Evolutionary conservation across 345 rosid species (phyloP).

Genomic region (Lumnitzera racemosa): DNA sequence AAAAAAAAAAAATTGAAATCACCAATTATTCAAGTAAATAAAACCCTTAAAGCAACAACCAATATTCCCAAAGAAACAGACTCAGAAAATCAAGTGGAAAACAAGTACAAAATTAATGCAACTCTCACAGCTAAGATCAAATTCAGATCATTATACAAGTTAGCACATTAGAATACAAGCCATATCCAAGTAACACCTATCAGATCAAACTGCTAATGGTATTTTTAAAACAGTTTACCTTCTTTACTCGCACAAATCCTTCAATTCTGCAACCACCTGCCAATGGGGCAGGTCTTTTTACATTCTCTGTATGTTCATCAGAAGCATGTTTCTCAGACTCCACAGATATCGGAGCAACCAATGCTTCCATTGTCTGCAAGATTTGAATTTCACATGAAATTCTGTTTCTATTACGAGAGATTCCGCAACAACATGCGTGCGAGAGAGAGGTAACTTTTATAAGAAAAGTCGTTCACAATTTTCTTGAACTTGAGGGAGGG

Average conservation of each 20-base stretch:
- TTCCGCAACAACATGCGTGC: background rate
- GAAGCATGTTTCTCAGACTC: slow-evolving; percentile 49
- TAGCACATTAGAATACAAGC: no score
- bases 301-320: slow-evolving; percentile 31
- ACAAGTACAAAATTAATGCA: background rate
- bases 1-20: background rate
- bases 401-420: no score
- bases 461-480: no score
- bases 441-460: background rate
- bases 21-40: no score
- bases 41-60: no score
- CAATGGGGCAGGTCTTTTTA: slow-evolving; percentile 74
- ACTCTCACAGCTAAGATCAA: no score
- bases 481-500: no score
- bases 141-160: no score
- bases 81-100: background rate
- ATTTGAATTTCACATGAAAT: background rate
- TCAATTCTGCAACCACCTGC: slow-evolving; percentile 96
- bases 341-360: slow-evolving; percentile 58
- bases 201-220: no score
- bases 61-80: no score
- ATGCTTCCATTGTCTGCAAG: slow-evolving; percentile 56
- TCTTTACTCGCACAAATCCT: slow-evolving; percentile 93
- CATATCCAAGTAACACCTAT: no score
- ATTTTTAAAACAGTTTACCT: slow-evolving; percentile 30